These are phyloP conservation scores for Eremochloa ophiuroides DNA, from an alignment of 176 grass and related monocot genomes.

Conservation along the genomic window DNA sequence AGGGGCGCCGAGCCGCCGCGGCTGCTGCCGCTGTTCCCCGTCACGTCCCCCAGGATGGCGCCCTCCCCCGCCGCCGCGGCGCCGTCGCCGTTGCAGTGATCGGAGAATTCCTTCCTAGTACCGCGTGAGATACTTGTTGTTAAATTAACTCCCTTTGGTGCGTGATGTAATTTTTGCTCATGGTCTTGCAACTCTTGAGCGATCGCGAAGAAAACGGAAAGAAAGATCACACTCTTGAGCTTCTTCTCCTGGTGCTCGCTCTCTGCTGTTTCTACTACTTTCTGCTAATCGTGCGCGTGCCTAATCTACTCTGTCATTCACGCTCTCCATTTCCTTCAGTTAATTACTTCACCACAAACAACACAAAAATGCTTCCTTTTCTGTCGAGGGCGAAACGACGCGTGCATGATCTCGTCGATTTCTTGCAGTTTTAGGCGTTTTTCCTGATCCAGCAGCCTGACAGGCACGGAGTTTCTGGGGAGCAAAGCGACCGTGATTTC, in stretches of 20 bases:
- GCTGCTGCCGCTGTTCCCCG: constrained; percentile 84
- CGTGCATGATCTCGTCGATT: not conserved
- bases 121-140: not conserved
- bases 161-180: constrained; percentile 45
- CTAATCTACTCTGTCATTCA: constrained; percentile 4
- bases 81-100: constrained; percentile 25
- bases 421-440: constrained; percentile 12
- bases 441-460: not conserved
- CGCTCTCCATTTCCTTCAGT: not conserved
- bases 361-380: not conserved
- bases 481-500: not conserved
- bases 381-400: not conserved
- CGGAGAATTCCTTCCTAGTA: not conserved
- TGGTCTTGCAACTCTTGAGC: not conserved
- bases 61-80: not conserved
- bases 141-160: not conserved
- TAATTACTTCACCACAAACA: not conserved
- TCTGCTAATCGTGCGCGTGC: not conserved
- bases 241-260: not conserved
- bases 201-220: constrained; percentile 38
- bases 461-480: not conserved
- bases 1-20: constrained; percentile 60
- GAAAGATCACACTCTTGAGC: constrained; percentile 30
- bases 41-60: constrained; percentile 64
- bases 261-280: not conserved